Percentiles rank a stretch among this genome's conserved stretches.
These are phyloP conservation scores for Pyronema omphalodes DNA, from an alignment of 495 filamentous ascomycete species.

Conservation along the genomic window DNA sequence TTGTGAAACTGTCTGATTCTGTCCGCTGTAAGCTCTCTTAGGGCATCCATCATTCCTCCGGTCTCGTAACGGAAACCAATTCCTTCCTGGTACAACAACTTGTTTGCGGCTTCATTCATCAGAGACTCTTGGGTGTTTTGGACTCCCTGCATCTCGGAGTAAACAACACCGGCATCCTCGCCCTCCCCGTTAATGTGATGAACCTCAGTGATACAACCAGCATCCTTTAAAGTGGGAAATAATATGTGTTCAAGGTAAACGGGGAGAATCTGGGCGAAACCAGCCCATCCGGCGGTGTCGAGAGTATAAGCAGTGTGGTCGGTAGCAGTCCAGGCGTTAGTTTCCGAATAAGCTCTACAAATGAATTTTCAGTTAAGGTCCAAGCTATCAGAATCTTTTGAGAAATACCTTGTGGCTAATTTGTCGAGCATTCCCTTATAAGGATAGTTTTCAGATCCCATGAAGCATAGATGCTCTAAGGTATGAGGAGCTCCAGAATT, in stretches of 20 bases:
- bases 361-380: background rate
- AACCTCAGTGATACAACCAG: constrained; percentile 86
- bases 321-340: constrained; percentile 89
- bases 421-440: constrained; percentile 94
- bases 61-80: constrained; percentile 93
- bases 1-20: constrained; percentile 82
- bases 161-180: constrained; percentile 92
- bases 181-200: constrained; percentile 86
- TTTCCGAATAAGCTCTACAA: constrained; percentile 65
- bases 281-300: constrained; percentile 88
- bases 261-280: constrained; percentile 82
- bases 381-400: too few species aligned
- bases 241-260: constrained; percentile 93
- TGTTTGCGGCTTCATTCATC: constrained; percentile 61
- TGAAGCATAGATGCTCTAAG: constrained; percentile 89
- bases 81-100: constrained; percentile 69
- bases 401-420: constrained; percentile 43
- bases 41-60: constrained; percentile 83
- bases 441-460: constrained; percentile 85
- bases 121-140: constrained; percentile 68
- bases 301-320: constrained; percentile 96
- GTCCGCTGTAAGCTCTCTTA: constrained; percentile 69
- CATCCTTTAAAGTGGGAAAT: constrained; percentile 76
- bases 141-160: constrained; percentile 95
- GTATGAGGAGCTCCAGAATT: constrained; percentile 93